These are phyloP conservation scores for Rhizopogon sp. DNA, from an alignment of 768 basidiomycete genomes.

Conservation along the genomic window DNA sequence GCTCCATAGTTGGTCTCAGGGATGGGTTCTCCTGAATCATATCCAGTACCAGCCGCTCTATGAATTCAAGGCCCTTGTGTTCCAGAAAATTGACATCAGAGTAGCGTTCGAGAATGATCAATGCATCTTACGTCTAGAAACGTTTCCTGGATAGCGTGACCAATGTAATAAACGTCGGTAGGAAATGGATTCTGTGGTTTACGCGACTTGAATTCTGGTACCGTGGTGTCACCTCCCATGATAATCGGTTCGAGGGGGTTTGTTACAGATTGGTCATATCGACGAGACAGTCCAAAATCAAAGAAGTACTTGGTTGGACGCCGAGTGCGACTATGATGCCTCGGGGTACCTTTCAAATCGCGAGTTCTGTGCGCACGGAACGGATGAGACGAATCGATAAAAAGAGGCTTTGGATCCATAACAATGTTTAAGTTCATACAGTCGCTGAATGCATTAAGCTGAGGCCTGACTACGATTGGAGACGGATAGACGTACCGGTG, in stretches of 20 bases:
- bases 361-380: background rate
- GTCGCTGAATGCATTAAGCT: constrained; percentile 7
- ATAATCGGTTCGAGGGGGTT: constrained; percentile 10
- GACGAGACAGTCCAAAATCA: constrained; percentile 25
- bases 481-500: constrained; percentile 24
- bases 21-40: constrained; percentile 31
- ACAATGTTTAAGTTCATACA: constrained; percentile 6
- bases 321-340: constrained; percentile 9
- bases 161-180: constrained; percentile 31
- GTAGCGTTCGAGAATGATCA: background rate
- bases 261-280: background rate
- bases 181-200: constrained; percentile 26
- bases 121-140: constrained; percentile 21
- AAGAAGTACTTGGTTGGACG: constrained; percentile 15
- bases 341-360: constrained; percentile 3
- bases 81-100: background rate
- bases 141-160: constrained; percentile 22
- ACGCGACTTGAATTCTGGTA: constrained; percentile 24
- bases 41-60: constrained; percentile 14
- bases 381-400: constrained; percentile 5
- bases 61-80: constrained; percentile 13
- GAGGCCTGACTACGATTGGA: background rate
- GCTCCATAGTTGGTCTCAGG: constrained; percentile 31
- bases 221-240: constrained; percentile 11
- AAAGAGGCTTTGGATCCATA: constrained; percentile 10